These are phyloP conservation scores for Fusarium virguliforme DNA, from an alignment of 2,329 filamentous ascomycete species.

Conservation along the genomic window DNA sequence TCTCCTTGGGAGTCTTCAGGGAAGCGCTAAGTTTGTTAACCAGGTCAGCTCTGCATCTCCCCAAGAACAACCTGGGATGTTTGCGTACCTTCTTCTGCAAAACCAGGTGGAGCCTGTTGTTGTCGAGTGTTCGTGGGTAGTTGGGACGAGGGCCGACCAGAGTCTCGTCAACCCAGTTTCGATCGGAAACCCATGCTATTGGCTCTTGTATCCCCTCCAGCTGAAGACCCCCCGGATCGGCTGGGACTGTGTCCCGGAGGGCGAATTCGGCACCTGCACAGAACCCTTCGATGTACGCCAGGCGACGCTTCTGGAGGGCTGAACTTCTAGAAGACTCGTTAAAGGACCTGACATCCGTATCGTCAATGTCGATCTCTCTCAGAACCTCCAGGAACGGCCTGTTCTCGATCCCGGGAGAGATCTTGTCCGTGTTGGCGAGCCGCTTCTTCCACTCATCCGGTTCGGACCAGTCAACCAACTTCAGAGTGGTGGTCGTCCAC, in stretches of 20 bases:
- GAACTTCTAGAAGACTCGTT: not conserved
- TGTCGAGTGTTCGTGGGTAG: not conserved
- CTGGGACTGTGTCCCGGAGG: not conserved
- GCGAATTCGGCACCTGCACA: not conserved
- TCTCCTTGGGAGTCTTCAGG: not conserved
- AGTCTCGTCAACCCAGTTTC: conserved; percentile 12
- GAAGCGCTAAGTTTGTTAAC: not conserved
- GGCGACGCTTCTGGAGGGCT: not conserved
- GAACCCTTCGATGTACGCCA: not conserved
- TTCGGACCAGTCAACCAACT: not conserved
- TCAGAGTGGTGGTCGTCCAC: not conserved
- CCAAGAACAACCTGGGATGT: too few relatives aligned
- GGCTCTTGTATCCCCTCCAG: not conserved
- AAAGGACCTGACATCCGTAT: not conserved
- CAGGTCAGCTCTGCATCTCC: not conserved
- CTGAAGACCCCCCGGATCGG: not conserved
- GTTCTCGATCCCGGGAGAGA: not conserved
- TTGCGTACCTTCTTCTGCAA: conserved; percentile 16
- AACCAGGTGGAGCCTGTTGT: not conserved
- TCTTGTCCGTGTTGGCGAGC: not conserved
- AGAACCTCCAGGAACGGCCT: not conserved
- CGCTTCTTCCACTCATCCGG: conserved; percentile 15
- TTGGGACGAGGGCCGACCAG: too few relatives aligned
- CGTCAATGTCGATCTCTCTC: not conserved
- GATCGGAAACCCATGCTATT: conserved; percentile 23